These are phyloP conservation scores for Rhodomyrtus psidioides DNA, from an alignment of 441 rosid species.

Conservation along the genomic window DNA sequence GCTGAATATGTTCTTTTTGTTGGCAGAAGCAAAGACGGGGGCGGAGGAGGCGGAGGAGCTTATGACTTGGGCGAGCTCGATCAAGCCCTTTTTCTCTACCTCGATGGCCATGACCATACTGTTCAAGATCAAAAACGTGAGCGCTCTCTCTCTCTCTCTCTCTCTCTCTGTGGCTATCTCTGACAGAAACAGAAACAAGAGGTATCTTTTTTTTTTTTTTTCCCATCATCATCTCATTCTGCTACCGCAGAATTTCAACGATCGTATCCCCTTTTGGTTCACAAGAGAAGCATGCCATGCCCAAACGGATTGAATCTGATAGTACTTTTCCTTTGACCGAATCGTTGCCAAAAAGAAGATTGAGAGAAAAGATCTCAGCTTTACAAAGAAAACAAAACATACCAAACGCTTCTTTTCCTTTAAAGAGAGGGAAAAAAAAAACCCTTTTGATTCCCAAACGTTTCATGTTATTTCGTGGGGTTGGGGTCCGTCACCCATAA, in stretches of 20 bases:
- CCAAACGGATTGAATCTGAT: conserved; percentile 23
- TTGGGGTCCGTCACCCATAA: background rate
- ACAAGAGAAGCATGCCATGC: conserved; percentile 48
- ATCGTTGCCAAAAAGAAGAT: conserved; percentile 18
- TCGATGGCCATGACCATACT: conserved; percentile 70
- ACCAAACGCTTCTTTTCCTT: background rate
- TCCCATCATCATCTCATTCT: background rate
- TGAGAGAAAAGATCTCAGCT: background rate
- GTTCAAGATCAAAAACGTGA: conserved; percentile 72
- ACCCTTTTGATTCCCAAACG: background rate
- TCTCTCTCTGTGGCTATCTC: conserved; percentile 1
- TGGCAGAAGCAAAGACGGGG: conserved; percentile 57
- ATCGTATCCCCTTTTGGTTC: conserved; percentile 16
- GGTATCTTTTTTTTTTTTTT: background rate
- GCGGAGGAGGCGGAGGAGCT: conserved; percentile 19
- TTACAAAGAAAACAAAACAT: background rate
- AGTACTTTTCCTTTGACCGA: conserved; percentile 56
- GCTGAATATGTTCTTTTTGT: background rate
- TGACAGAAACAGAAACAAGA: background rate
- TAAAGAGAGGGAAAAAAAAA: background rate
- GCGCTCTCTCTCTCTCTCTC: conserved; percentile 1
- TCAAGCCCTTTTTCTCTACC: conserved; percentile 89
- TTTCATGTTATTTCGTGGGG: background rate
- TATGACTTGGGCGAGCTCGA: conserved; percentile 91
- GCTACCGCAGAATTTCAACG: background rate